Conservation (phyloP, 805 yeast genomes). For the Schwanniomyces sp. region DNA sequence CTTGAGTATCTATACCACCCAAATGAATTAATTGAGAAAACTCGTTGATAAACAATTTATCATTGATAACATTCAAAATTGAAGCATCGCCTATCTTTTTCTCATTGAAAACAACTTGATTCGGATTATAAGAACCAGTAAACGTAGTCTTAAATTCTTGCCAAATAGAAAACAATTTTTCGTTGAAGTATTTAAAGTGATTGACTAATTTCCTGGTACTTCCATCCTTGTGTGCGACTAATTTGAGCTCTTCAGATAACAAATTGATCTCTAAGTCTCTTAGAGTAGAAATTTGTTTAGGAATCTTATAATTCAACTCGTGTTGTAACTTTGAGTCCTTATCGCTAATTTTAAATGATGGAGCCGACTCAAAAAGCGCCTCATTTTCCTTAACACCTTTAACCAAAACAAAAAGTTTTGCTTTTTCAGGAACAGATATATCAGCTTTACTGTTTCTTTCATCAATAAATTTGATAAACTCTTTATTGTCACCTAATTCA, state of each 20-base stretch:
- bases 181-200: slow-evolving; percentile 27
- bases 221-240: slow-evolving; percentile 9
- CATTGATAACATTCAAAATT: slow-evolving; percentile 36
- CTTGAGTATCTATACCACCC: slow-evolving; percentile 18
- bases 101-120: slow-evolving; percentile 4
- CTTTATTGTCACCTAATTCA: slow-evolving; percentile 28
- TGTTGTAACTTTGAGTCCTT: neutral
- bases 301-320: slow-evolving; percentile 15
- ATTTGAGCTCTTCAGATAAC: slow-evolving; percentile 27
- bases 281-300: slow-evolving; percentile 13
- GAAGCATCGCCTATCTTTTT: slow-evolving; percentile 20
- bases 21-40: slow-evolving; percentile 47
- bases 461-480: slow-evolving; percentile 23
- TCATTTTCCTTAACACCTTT: slow-evolving; percentile 36
- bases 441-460: slow-evolving; percentile 8
- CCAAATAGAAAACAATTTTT: slow-evolving; percentile 39
- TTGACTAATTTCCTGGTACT: slow-evolving; percentile 5
- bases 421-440: slow-evolving; percentile 8
- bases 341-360: slow-evolving; percentile 19
- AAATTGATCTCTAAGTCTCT: slow-evolving; percentile 8
- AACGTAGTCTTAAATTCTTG: slow-evolving; percentile 18
- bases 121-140: slow-evolving; percentile 8
- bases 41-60: slow-evolving; percentile 49
- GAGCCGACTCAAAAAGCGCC: slow-evolving; percentile 20
- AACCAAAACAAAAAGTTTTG: slow-evolving; percentile 37